phyloP scores from a whole-genome alignment of 148 eudicot genomes.

The Nepenthes mirabilis region DNA sequence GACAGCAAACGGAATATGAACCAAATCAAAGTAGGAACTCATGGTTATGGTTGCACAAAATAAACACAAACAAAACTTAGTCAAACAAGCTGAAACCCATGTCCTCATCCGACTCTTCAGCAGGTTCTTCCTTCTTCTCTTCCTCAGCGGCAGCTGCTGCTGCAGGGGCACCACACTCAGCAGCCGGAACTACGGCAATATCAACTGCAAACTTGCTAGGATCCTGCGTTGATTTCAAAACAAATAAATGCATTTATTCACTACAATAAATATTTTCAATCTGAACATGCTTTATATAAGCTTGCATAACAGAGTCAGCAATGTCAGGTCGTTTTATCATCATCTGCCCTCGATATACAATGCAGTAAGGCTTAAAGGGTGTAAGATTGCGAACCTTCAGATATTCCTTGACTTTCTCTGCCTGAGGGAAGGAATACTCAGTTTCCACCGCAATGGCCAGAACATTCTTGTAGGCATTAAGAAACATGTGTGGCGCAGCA shows the following conservation, averaged over 20 bases:
- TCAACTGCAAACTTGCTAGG: slow-evolving; percentile 69
- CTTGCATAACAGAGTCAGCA: not conserved
- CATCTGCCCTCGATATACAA: too few relatives aligned
- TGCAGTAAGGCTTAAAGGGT: too few relatives aligned
- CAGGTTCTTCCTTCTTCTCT: slow-evolving; percentile 53
- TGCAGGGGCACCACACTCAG: slow-evolving; percentile 20
- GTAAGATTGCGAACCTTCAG: slow-evolving; percentile 25
- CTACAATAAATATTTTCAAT: not conserved
- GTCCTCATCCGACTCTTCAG: slow-evolving; percentile 61
- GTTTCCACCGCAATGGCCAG: slow-evolving; percentile 50
- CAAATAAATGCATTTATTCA: not conserved
- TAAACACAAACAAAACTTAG: slow-evolving; percentile 9
- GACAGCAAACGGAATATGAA: too few relatives aligned
- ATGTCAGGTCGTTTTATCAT: too few relatives aligned
- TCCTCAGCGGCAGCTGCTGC: slow-evolving; percentile 36
- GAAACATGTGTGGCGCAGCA: slow-evolving; percentile 70
- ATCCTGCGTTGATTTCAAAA: slow-evolving; percentile 24
- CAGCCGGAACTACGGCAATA: slow-evolving; percentile 26
- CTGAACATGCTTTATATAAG: not conserved
- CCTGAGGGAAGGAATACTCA: slow-evolving; percentile 52
- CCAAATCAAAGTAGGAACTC: too few relatives aligned
- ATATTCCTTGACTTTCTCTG: slow-evolving; percentile 61
- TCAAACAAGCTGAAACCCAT: slow-evolving; percentile 48
- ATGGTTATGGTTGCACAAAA: too few relatives aligned
- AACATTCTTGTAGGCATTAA: slow-evolving; percentile 60